Conservation (phyloP, 2,329 filamentous ascomycete species). For the Cladosporium velox region DNA sequence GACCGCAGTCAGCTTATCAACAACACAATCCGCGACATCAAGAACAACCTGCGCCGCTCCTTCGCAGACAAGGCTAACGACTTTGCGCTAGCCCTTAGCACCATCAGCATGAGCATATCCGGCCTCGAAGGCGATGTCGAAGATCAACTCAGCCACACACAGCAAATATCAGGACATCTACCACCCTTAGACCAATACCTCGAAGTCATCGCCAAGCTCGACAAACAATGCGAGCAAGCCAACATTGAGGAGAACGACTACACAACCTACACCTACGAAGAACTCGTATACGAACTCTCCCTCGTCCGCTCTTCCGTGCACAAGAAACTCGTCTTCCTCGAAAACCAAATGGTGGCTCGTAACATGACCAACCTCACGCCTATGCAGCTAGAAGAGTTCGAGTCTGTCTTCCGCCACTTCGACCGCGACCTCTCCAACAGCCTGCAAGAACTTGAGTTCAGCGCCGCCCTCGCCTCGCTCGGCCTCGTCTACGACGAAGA, state of each 20-base stretch:
- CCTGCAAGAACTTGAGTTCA: constrained; percentile 91
- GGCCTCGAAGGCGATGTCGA: constrained; percentile 97
- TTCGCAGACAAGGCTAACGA: constrained; percentile 99
- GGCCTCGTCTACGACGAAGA: constrained; percentile 95
- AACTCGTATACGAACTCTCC: constrained; percentile 88
- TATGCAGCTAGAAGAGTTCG: constrained; percentile 97
- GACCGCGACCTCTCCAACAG: constrained; percentile 90
- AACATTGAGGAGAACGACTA: constrained; percentile 99
- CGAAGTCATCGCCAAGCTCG: constrained; percentile 80
- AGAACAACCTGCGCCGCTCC: constrained; percentile 85
- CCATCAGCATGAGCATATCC: constrained; percentile 90
- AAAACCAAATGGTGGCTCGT: constrained; percentile 97
- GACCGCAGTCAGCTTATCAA: constrained; percentile 91
- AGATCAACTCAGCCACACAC: constrained; percentile 86
- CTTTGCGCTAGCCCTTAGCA: constrained; percentile 92
- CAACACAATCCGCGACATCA: constrained; percentile 97
- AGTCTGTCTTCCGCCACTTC: constrained; percentile 97
- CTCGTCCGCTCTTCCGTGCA: constrained; percentile 89
- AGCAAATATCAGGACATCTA: constrained; percentile 80
- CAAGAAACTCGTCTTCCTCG: constrained; percentile 94
- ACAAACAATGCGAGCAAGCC: constrained; percentile 87
- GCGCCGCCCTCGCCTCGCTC: constrained; percentile 88
- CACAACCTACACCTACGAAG: constrained; percentile 98
- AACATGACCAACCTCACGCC: constrained; percentile 99
- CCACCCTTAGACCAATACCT: constrained; percentile 89